Evolutionary conservation across 371 early-diverging fungal genomes (phyloP).

Genomic region (Mucor racemosus): DNA sequence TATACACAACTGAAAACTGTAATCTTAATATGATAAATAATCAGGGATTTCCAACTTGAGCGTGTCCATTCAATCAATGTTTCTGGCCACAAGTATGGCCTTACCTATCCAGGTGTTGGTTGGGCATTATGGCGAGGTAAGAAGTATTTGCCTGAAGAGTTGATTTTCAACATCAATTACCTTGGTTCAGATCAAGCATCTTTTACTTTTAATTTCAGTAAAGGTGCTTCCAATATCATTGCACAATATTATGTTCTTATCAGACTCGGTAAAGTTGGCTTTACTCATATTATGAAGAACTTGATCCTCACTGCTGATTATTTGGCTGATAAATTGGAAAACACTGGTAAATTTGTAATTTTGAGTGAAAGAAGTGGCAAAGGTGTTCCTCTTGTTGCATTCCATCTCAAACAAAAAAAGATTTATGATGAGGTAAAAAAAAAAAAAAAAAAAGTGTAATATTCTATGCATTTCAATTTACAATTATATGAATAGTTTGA

Average conservation of each 20-base stretch:
- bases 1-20: neutral
- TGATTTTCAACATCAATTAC: constrained; percentile 76
- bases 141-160: constrained; percentile 63
- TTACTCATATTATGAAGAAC: constrained; percentile 61
- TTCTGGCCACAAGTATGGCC: constrained; percentile 80
- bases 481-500: constrained; percentile 32
- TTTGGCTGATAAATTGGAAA: constrained; percentile 55
- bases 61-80: constrained; percentile 74
- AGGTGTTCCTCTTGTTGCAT: constrained; percentile 74
- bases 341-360: constrained; percentile 63
- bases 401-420: constrained; percentile 45
- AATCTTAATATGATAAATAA: neutral
- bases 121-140: constrained; percentile 70
- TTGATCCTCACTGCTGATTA: constrained; percentile 53
- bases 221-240: constrained; percentile 64
- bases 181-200: constrained; percentile 63
- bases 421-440: constrained; percentile 35
- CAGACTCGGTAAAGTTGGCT: constrained; percentile 65
- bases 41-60: constrained; percentile 60
- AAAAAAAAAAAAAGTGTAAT: too few species aligned
- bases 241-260: constrained; percentile 75
- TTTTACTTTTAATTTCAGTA: constrained; percentile 75
- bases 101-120: constrained; percentile 72
- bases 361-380: constrained; percentile 48
- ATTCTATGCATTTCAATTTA: too few species aligned